Evolutionary conservation across 805 yeast genomes (phyloP).

Genomic region (Spathaspora sp.): DNA sequence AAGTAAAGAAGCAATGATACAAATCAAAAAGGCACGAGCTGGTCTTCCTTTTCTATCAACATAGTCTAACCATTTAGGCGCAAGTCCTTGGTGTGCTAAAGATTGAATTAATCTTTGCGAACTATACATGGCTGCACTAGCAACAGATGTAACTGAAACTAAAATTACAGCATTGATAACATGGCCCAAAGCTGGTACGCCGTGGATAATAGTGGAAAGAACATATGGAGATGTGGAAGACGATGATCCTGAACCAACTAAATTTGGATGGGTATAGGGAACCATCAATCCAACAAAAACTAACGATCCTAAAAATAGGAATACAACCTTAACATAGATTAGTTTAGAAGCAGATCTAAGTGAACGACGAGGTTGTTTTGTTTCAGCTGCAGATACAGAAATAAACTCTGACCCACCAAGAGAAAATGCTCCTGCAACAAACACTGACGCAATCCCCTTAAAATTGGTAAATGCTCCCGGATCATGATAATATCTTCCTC

Average conservation of each 20-base stretch:
- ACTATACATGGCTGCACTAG: slow-evolving; percentile 39
- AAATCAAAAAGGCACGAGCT: slow-evolving; percentile 30
- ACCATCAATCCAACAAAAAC: slow-evolving; percentile 37
- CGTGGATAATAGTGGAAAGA: slow-evolving; percentile 37
- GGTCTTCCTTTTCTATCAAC: slow-evolving; percentile 42
- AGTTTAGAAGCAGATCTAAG: slow-evolving; percentile 39
- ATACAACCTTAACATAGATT: slow-evolving; percentile 33
- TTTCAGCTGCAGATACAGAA: slow-evolving; percentile 36
- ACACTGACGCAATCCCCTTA: slow-evolving; percentile 38
- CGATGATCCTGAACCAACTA: slow-evolving; percentile 31
- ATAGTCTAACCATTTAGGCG: slow-evolving; percentile 35
- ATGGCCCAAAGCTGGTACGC: slow-evolving; percentile 34
- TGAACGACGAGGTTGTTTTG: slow-evolving; percentile 33
- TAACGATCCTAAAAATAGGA: slow-evolving; percentile 38
- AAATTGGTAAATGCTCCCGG: slow-evolving; percentile 36
- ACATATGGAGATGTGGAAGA: slow-evolving; percentile 41
- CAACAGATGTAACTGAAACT: slow-evolving; percentile 40
- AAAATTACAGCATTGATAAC: slow-evolving; percentile 41
- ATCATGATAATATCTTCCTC: slow-evolving; percentile 37
- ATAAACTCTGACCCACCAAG: slow-evolving; percentile 41
- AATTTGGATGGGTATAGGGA: slow-evolving; percentile 27
- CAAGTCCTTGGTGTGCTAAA: slow-evolving; percentile 39
- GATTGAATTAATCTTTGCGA: slow-evolving; percentile 41
- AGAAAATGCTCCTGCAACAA: slow-evolving; percentile 38
- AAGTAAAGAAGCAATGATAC: slow-evolving; percentile 33